A percentile compares a stretch with the other conserved stretches of the same genome.
These are phyloP conservation scores for Zygosaccharomyces pseudorouxii DNA, from an alignment of 805 yeast species.

Conservation along the genomic window DNA sequence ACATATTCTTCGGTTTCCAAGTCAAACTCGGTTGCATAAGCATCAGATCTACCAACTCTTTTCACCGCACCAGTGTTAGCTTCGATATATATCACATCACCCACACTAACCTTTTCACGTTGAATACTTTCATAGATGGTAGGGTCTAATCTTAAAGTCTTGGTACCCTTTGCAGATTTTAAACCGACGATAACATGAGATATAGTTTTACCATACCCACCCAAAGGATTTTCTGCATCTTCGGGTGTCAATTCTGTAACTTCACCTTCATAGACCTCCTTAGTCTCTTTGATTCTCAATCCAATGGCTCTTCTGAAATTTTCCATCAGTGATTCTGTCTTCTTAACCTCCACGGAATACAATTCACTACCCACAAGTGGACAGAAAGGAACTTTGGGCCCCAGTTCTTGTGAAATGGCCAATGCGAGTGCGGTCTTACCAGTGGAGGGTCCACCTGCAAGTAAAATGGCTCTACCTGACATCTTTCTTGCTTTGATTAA, in stretches of 20 bases:
- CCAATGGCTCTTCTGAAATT: constrained; percentile 96
- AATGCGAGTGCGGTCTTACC: constrained; percentile 97
- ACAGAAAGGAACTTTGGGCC: constrained; percentile 96
- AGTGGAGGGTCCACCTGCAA: constrained; percentile 98
- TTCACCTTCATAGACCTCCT: constrained; percentile 97
- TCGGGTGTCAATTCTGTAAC: constrained; percentile 93
- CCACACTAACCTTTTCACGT: constrained; percentile 89
- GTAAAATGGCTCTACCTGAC: constrained; percentile 91
- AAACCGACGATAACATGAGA: constrained; percentile 91
- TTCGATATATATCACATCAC: constrained; percentile 96
- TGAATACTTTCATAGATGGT: constrained; percentile 90
- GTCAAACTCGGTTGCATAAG: constrained; percentile 97
- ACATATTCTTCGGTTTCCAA: constrained; percentile 98
- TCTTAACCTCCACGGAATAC: constrained; percentile 93
- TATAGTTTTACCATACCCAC: constrained; percentile 96
- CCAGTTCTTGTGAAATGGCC: constrained; percentile 93
- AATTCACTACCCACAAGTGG: constrained; percentile 95
- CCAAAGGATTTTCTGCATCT: constrained; percentile 93
- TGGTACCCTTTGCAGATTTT: constrained; percentile 88
- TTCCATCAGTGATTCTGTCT: constrained; percentile 95
- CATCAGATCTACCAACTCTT: constrained; percentile 97
- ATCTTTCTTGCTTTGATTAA: constrained; percentile 86
- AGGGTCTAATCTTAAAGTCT: constrained; percentile 84
- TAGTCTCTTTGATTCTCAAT: constrained; percentile 89
- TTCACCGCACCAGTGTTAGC: constrained; percentile 97